Conservation (phyloP, 306 rosid genomes). For the Fragaria vesca region DNA sequence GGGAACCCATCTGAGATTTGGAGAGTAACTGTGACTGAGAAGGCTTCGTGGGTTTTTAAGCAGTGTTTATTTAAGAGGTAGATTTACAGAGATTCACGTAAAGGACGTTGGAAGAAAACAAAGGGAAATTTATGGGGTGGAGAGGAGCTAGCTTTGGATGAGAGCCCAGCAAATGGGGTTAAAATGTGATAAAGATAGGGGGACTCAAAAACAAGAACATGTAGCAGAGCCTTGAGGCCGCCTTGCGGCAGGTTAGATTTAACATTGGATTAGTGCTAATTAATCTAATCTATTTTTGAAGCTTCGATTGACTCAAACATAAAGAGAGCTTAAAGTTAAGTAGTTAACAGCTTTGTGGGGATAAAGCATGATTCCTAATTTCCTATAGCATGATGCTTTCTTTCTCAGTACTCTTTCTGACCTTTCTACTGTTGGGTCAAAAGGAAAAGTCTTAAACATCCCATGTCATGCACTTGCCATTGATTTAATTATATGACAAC, state of each 20-base stretch:
- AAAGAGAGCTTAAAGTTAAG: slow-evolving; percentile 10
- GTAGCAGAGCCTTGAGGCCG: neutral
- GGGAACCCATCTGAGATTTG: slow-evolving; percentile 21
- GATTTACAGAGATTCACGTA: slow-evolving; percentile 3
- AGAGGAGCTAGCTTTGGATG: slow-evolving; percentile 43
- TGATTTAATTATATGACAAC: neutral
- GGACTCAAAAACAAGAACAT: neutral
- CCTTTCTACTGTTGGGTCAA: neutral
- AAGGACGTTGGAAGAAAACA: slow-evolving; percentile 39
- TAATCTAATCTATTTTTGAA: neutral
- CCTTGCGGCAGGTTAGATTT: neutral
- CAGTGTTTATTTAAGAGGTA: neutral
- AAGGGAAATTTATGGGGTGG: slow-evolving; percentile 11
- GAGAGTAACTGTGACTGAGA: neutral
- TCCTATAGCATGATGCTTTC: neutral
- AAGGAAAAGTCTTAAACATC: neutral
- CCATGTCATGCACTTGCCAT: neutral
- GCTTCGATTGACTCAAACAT: neutral
- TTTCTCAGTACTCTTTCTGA: neutral
- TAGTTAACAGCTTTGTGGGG: neutral
- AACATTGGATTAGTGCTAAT: neutral
- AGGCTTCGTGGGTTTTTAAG: neutral
- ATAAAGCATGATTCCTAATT: neutral
- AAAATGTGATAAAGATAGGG: neutral
- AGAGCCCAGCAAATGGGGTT: neutral